Base-by-base conservation (phyloP, 768 basidiomycete species). In the Brasilioporus rufonigricans region DNA sequence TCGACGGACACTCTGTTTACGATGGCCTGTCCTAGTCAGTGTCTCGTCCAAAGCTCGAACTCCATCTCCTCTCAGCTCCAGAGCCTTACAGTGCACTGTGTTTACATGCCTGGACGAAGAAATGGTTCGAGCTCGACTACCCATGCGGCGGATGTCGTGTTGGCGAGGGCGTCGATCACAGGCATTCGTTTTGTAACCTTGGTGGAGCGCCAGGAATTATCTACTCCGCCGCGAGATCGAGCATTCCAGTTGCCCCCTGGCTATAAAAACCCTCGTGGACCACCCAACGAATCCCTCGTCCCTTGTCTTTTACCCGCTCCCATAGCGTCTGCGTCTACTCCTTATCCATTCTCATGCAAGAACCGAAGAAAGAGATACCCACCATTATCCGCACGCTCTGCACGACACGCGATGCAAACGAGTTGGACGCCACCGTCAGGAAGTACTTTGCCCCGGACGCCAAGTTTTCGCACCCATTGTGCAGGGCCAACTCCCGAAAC, bases 391-490 rank as follows among this genome's bases (percentile, higher is more conserved):
- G 63, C 7, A 72, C 73, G 21, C 65, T 86, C 16, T 78, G 79
- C 16, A 74, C 79, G 13, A 76, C 82, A 0, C 64, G 71, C 24
- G 76, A 78, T 23, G 80, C 83, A 0, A 76, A 80, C 33, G 66
- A 76, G 3, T 80, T 87, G 59, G 74, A 77, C 56, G 65, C 68
- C 10, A 71, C 81, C 0, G 64, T 85, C 16, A 65, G 63, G 13
- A 77, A 72, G 44, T 86, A 83, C 61, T 82, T 82, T 67, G 73
- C 77, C 5, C 67, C 72, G 4, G 78, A 87, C 56, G 83, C 81
- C 24, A 75, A 71, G 3, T 83, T 87, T 64, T 76, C 74, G 38
- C 84, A 87, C 65, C 83, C 86, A 0, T 53, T 87, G 26, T 85
- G 78, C 72, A 75, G 64, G 0, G 74, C 77, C n/a, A 74, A 75